phyloP scores from a whole-genome alignment of 2,329 filamentous ascomycete genomes.

The Fusarium kyushuense region DNA sequence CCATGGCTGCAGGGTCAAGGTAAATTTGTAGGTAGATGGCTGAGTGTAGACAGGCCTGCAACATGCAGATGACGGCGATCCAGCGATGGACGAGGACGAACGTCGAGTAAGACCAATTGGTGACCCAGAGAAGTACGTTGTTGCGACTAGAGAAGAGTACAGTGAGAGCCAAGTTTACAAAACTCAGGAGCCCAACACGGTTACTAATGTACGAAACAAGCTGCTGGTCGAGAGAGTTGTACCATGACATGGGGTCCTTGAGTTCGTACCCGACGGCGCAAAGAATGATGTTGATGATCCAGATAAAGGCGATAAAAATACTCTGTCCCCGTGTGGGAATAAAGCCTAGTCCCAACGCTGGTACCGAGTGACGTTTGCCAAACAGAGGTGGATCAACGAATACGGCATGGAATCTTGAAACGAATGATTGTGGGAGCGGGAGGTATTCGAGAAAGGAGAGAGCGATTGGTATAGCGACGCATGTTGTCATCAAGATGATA shows the following conservation, averaged over 20 bases:
- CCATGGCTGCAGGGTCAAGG: conserved; percentile 22
- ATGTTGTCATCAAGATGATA: background rate
- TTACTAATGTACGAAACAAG: conserved; percentile 35
- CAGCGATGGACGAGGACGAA: conserved; percentile 63
- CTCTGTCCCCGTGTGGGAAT: background rate
- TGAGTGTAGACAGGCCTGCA: conserved; percentile 62
- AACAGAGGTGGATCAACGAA: background rate
- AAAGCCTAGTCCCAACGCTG: background rate
- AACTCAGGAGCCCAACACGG: conserved; percentile 56
- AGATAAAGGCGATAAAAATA: background rate
- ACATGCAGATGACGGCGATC: conserved; percentile 58
- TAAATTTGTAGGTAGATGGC: conserved; percentile 55
- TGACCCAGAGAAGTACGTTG: conserved; percentile 61
- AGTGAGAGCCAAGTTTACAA: conserved; percentile 56
- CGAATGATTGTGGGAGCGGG: background rate
- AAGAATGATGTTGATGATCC: background rate
- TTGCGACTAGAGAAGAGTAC: conserved; percentile 61
- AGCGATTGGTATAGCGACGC: background rate
- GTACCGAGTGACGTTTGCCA: background rate
- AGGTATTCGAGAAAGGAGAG: background rate
- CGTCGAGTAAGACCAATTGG: conserved; percentile 62
- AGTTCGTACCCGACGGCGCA: background rate
- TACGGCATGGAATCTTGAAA: background rate
- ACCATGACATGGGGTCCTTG: background rate
- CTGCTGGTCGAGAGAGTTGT: background rate